These are phyloP conservation scores for Annona squamosa DNA, from an alignment of 164 flowering plant genomes.

Conservation along the genomic window DNA sequence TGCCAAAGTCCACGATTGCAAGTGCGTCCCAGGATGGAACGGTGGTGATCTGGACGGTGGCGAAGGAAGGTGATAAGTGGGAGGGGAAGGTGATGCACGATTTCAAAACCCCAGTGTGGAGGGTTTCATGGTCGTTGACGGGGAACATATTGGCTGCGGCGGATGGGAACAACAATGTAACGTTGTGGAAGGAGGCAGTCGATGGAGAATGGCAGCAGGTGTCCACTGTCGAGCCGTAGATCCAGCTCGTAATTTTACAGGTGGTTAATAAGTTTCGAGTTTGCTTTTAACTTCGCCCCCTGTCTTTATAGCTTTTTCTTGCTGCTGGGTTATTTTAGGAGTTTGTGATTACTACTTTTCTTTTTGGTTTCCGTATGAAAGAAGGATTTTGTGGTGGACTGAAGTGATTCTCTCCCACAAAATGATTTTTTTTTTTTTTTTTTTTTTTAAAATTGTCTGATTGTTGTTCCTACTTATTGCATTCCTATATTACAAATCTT, in stretches of 20 bases:
- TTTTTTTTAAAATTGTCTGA: too few relatives aligned
- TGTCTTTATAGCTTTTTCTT: too few relatives aligned
- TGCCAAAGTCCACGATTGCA: slow-evolving; percentile 46
- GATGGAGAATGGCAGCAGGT: slow-evolving; percentile 52
- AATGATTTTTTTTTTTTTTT: too few relatives aligned
- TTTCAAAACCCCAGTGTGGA: slow-evolving; percentile 42
- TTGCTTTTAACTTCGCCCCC: too few relatives aligned
- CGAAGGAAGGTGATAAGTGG: slow-evolving; percentile 44
- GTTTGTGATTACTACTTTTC: too few relatives aligned
- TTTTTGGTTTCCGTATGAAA: too few relatives aligned
- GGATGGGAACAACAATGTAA: slow-evolving; percentile 41
- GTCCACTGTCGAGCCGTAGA: slow-evolving; percentile 29
- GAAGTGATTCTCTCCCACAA: too few relatives aligned
- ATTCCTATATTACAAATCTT: too few relatives aligned
- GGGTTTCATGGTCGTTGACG: slow-evolving; percentile 45
- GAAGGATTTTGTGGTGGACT: too few relatives aligned
- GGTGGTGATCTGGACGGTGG: slow-evolving; percentile 43
- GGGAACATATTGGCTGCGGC: slow-evolving; percentile 45
- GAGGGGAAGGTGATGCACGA: slow-evolving; percentile 38
- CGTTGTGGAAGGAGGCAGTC: slow-evolving; percentile 47
- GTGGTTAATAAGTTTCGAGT: too few relatives aligned
- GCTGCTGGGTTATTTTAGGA: too few relatives aligned
- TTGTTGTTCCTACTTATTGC: too few relatives aligned
- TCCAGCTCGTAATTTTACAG: not conserved
- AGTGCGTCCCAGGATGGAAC: slow-evolving; percentile 47